Conservation (phyloP, 176 grass and related monocot genomes). For the Eragrostis curvula region DNA sequence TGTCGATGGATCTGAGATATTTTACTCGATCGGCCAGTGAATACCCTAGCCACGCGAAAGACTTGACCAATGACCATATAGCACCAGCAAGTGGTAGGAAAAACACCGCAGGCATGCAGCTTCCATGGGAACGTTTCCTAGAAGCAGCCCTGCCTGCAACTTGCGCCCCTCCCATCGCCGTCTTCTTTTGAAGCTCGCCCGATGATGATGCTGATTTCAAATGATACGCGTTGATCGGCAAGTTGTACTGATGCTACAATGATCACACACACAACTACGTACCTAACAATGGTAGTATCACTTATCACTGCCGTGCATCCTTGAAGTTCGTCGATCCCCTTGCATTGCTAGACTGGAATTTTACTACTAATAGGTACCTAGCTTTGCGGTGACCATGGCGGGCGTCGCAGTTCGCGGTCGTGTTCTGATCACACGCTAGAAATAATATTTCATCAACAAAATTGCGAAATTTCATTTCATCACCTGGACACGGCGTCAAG, state of each 20-base stretch:
- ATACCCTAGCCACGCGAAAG: background rate
- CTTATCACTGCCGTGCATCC: background rate
- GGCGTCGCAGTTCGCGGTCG: no score
- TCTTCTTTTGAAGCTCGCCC: no score
- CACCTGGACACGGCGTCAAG: no score
- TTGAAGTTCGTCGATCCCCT: background rate
- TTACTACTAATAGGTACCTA: no score
- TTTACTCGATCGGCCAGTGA: background rate
- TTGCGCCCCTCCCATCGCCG: background rate
- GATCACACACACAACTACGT: background rate
- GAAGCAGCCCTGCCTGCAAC: background rate
- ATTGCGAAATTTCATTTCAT: no score
- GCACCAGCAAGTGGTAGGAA: background rate
- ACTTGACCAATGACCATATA: background rate
- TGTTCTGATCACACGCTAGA: background rate
- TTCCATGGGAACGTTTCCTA: background rate
- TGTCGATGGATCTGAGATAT: background rate
- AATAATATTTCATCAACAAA: no score
- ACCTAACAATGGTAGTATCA: background rate
- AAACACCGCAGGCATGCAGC: background rate
- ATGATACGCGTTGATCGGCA: background rate
- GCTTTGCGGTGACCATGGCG: background rate
- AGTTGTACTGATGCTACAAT: background rate
- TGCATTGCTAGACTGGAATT: no score
- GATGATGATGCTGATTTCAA: background rate